These are phyloP conservation scores for Fonsecaea monophora DNA, from an alignment of 2,329 filamentous ascomycete species.

Conservation along the genomic window DNA sequence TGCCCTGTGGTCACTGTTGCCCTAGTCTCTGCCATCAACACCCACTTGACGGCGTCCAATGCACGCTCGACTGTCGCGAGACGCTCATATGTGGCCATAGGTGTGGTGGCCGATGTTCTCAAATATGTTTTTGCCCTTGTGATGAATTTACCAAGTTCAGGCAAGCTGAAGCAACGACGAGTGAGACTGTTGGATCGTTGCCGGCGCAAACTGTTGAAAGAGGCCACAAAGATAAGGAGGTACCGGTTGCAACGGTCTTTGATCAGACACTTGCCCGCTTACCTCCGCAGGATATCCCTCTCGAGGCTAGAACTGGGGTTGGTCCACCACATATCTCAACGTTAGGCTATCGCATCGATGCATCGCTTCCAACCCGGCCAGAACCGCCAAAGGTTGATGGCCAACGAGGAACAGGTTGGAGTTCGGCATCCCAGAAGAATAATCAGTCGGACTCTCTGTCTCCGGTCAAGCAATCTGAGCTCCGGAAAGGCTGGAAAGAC, in stretches of 20 bases:
- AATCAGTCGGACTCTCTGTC: conserved; percentile 3
- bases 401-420: not conserved
- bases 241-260: conserved; percentile 13
- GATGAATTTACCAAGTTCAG: conserved; percentile 24
- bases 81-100: conserved; percentile 34
- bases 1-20: conserved; percentile 62
- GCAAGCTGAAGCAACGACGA: conserved; percentile 10
- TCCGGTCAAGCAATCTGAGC: conserved; percentile 22
- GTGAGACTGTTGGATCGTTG: not conserved
- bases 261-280: conserved; percentile 31
- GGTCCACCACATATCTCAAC: not conserved
- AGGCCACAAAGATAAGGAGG: conserved; percentile 1
- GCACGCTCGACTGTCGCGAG: conserved; percentile 45
- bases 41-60: conserved; percentile 45
- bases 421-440: not conserved
- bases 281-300: conserved; percentile 21
- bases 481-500: conserved; percentile 23
- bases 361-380: not conserved
- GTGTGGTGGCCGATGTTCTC: conserved; percentile 31
- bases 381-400: not conserved
- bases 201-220: not conserved
- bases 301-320: not conserved
- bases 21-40: conserved; percentile 58
- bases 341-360: not conserved
- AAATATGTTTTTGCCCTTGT: conserved; percentile 36